These are phyloP conservation scores for Calonectria pseudoturangicola DNA, from an alignment of 2,329 filamentous ascomycete species.

Conservation along the genomic window DNA sequence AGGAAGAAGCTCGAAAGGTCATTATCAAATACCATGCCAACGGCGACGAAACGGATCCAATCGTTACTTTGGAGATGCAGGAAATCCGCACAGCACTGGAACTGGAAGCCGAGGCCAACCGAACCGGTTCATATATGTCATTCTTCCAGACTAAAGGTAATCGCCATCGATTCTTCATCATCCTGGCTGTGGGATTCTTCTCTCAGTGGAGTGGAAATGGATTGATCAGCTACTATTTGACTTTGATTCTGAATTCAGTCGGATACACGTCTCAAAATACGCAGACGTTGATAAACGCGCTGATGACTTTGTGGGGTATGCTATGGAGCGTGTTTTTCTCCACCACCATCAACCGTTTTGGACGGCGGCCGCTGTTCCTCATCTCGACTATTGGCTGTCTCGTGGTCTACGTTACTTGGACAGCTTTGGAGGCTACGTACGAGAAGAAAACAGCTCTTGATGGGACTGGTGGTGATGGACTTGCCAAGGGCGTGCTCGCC, in stretches of 20 bases:
- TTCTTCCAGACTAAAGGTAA: slow-evolving; percentile 62
- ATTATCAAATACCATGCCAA: slow-evolving; percentile 72
- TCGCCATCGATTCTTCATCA: slow-evolving; percentile 45
- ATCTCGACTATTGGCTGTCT: slow-evolving; percentile 23
- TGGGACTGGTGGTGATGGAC: background rate
- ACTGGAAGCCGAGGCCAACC: slow-evolving; percentile 62
- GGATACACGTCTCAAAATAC: slow-evolving; percentile 28
- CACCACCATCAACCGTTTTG: slow-evolving; percentile 29
- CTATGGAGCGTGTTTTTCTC: slow-evolving; percentile 33
- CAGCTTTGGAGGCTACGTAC: slow-evolving; percentile 34
- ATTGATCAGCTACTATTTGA: slow-evolving; percentile 24
- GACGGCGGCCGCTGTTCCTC: slow-evolving; percentile 20
- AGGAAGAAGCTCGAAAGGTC: slow-evolving; percentile 69
- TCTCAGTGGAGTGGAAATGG: slow-evolving; percentile 49
- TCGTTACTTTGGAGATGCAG: slow-evolving; percentile 69
- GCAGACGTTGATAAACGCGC: slow-evolving; percentile 25
- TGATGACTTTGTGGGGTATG: slow-evolving; percentile 32
- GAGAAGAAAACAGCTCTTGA: slow-evolving; percentile 14
- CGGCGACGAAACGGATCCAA: slow-evolving; percentile 70
- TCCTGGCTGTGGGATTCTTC: slow-evolving; percentile 45
- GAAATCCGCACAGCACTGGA: slow-evolving; percentile 70
- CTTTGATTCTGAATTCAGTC: slow-evolving; percentile 19
- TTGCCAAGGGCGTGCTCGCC: slow-evolving; percentile 35
- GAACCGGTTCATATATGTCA: slow-evolving; percentile 62
- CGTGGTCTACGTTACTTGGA: slow-evolving; percentile 28